These are phyloP conservation scores for Gossypium rotundifolium DNA, from an alignment of 345 rosid species.

Conservation along the genomic window DNA sequence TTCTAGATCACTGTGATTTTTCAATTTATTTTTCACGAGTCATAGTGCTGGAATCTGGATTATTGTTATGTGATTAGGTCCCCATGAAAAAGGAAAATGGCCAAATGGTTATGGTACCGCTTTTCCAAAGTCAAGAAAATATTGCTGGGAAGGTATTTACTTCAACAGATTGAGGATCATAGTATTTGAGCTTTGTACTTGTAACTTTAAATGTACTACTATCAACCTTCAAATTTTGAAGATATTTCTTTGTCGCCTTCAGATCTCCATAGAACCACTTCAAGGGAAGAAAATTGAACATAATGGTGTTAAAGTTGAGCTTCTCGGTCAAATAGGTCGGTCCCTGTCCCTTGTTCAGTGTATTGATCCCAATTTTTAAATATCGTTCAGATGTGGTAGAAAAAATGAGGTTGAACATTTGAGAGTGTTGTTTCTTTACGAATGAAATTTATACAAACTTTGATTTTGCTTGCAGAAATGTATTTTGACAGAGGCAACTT, in stretches of 20 bases:
- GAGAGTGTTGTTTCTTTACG: not conserved
- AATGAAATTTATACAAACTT: conserved; percentile 1
- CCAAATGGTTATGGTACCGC: conserved; percentile 68
- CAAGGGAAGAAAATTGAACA: conserved; percentile 95
- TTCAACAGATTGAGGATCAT: not conserved
- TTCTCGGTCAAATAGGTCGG: conserved; percentile 93
- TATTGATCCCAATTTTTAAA: not conserved
- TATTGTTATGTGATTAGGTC: conserved; percentile 40
- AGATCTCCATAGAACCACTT: conserved; percentile 78
- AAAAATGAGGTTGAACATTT: not conserved
- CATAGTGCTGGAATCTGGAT: not conserved
- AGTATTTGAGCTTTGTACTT: not conserved
- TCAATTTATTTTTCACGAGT: not conserved
- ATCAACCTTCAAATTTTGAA: not conserved
- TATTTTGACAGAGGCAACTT: conserved; percentile 90
- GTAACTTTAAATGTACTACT: not conserved
- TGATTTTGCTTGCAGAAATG: conserved; percentile 59
- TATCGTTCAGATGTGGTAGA: not conserved
- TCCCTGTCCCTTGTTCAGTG: conserved; percentile 2
- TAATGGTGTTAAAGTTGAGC: conserved; percentile 92
- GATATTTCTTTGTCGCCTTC: conserved; percentile 9
- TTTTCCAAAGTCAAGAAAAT: conserved; percentile 94
- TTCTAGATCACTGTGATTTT: not conserved
- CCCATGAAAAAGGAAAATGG: conserved; percentile 95
- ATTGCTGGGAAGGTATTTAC: conserved; percentile 71